Evolutionary conservation across 2,329 filamentous ascomycete species (phyloP), one percentile per base, ranked within the genome.

Genomic region (Fusarium continuum): DNA sequence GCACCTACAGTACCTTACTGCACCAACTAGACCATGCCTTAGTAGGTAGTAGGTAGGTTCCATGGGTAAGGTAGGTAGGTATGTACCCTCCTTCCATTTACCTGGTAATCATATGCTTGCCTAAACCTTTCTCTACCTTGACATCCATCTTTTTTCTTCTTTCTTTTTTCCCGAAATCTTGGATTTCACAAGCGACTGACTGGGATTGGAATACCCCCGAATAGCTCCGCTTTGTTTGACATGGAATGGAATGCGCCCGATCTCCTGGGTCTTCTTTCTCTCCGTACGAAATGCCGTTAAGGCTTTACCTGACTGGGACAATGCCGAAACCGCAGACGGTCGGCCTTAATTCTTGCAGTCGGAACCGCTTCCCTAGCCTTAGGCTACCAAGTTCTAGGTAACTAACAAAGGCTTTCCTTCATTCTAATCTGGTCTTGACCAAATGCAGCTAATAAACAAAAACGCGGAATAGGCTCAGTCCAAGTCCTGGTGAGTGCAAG

Each of bases 381-480:
- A 51, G 48, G 35, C 36, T 45, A 60, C 17, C 46, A 29, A 54
- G 25, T 34, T 29, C 39, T 25, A 60, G 55, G 41, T 40, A 31
- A 32, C 34, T 19, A 32, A 20, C 29, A 28, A 38, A 20, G 40
- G 35, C 26, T 20, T 57, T 19, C 9, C 26, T n/a, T 38, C 16
- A 16, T 47, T 19, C 51, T 17, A 38, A 48, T 44, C 17, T 50
- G 36, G 20, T n/a, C 64, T 58, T 67, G 53, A 40, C 61, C 52
- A 17, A 53, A 69, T 62, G 40, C 48, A 69, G 66, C 52, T 61
- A 62, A 68, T 68, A 26, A 58, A 55, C 23, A 68, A 69, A 26
- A 58, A 55, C 23, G 61, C 52, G 57, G 53, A 68, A 70, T 64
- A 60, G 46, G 44, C 28, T 60, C 41, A n/a, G 26, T 16, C 47